Conservation (phyloP, 1,284 basidiomycete species). For the Crucibulum parvulum region DNA sequence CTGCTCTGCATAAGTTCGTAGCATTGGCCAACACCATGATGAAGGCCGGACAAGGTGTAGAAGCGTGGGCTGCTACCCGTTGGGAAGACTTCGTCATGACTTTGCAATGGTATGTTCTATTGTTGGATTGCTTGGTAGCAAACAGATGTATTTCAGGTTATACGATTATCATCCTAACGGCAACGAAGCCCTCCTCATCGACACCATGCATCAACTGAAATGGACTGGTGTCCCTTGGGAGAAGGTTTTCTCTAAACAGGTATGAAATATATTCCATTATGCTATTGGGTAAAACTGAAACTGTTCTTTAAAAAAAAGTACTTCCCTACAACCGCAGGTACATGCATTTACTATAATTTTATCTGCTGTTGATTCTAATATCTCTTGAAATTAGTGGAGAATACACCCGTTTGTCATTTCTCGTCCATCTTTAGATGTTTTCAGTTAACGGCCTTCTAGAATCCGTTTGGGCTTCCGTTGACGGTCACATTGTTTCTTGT, state of each 20-base stretch:
- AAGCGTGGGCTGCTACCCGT: slow-evolving; percentile 58
- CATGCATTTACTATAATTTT: slow-evolving; percentile 3
- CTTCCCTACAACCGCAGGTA: slow-evolving; percentile 47
- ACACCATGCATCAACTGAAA: slow-evolving; percentile 62
- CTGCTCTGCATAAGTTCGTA: slow-evolving; percentile 58
- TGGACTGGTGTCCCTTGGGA: slow-evolving; percentile 62
- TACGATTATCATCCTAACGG: slow-evolving; percentile 60
- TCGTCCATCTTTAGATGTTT: slow-evolving; percentile 6
- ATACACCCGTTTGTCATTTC: slow-evolving; percentile 22
- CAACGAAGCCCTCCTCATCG: slow-evolving; percentile 55
- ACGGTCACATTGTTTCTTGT: slow-evolving; percentile 26
- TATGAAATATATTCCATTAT: slow-evolving; percentile 9
- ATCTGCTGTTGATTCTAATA: background rate
- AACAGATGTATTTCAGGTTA: slow-evolving; percentile 41
- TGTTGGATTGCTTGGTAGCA: background rate
- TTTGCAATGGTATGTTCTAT: slow-evolving; percentile 53
- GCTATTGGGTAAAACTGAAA: background rate
- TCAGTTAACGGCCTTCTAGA: slow-evolving; percentile 15
- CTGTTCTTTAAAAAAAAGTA: slow-evolving; percentile 31
- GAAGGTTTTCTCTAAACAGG: slow-evolving; percentile 41
- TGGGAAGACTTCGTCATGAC: slow-evolving; percentile 66
- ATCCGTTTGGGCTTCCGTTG: slow-evolving; percentile 43
- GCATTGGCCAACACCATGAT: slow-evolving; percentile 63
- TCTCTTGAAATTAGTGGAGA: slow-evolving; percentile 21
- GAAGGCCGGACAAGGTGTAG: slow-evolving; percentile 55